Conservation (phyloP, 176 grass and related monocot genomes). For the Musa itinerans region DNA sequence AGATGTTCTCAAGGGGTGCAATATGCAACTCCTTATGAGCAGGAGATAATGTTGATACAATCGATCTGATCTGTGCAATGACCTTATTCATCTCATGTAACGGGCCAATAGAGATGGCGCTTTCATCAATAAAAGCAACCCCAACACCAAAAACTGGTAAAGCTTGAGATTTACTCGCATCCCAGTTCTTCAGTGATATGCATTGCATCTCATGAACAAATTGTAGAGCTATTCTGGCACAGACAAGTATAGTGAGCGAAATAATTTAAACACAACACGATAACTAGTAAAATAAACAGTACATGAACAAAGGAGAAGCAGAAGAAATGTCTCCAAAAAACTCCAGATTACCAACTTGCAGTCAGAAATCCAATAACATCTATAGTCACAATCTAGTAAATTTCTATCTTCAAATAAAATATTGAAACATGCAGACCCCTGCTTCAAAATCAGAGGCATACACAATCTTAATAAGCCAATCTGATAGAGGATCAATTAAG, state of each 20-base stretch:
- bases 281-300: not conserved
- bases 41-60: conserved; percentile 32
- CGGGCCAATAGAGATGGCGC: conserved; percentile 9
- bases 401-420: too few species aligned
- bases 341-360: too few species aligned
- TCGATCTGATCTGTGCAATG: conserved; percentile 38
- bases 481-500: too few species aligned
- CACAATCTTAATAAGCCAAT: too few species aligned
- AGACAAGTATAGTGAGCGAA: not conserved
- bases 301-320: not conserved
- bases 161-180: conserved; percentile 75
- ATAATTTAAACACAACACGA: not conserved
- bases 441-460: too few species aligned
- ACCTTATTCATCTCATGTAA: conserved; percentile 23
- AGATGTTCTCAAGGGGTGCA: conserved; percentile 37
- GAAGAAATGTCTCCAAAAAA: too few species aligned
- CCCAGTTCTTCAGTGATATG: conserved; percentile 64
- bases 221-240: conserved; percentile 61
- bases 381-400: too few species aligned
- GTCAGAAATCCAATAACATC: too few species aligned
- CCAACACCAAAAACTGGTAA: conserved; percentile 52
- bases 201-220: conserved; percentile 79
- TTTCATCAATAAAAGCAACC: conserved; percentile 68
- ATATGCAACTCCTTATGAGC: conserved; percentile 45
- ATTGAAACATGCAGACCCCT: too few species aligned